Evolutionary conservation across 1,284 basidiomycete species (phyloP), one percentile per base, ranked within the genome.

Genomic region (Rhodotorula sp.): DNA sequence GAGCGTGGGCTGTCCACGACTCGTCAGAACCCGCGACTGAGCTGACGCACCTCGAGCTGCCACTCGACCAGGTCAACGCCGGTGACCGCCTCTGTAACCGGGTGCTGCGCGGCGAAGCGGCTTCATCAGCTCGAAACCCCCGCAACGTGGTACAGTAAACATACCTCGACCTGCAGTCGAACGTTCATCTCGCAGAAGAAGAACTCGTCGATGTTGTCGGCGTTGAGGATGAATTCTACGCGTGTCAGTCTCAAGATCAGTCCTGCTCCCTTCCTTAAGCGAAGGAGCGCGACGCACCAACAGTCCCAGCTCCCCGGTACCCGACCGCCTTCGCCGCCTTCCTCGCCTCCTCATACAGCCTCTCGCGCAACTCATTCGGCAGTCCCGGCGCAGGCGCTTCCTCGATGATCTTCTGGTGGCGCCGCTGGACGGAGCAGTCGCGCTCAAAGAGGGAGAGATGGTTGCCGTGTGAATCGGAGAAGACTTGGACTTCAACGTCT

Each of bases 161-260:
- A 2, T 15, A 64, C 67, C 46, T 66, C 64, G 51, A 94, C 93
- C 81, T 96, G 94, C 44, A 97, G 80, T 59, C 94, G 86, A 8
- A 92, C 94, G 79, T 96, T 95, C 91, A 81, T 79, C 82, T 92
- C 94, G 93, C 91, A 95, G 80, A 92, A 96, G 79, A 87, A 95
- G 81, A 94, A 94, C 71, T 87, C 84, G 69, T 86, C 82, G 17
- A 66, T 66, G 13, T 88, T 89, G 78, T 92, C 89, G 73, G 91
- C 92, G 78, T 94, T 92, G 77, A 94, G 91, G 76, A 95, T 94
- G 76, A 95, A 94, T 79, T 95, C 65, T 71, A 60, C 29, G 5
- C 2, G 20, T n/a, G n/a, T n/a, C n/a, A n/a, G n/a, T n/a, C 44
- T 6, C 39, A 9, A 34, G 30, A 29, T 39, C 30, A 9, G 20